phyloP scores from a whole-genome alignment of 2,329 filamentous ascomycete species.

The Bipolaris bicolor region DNA sequence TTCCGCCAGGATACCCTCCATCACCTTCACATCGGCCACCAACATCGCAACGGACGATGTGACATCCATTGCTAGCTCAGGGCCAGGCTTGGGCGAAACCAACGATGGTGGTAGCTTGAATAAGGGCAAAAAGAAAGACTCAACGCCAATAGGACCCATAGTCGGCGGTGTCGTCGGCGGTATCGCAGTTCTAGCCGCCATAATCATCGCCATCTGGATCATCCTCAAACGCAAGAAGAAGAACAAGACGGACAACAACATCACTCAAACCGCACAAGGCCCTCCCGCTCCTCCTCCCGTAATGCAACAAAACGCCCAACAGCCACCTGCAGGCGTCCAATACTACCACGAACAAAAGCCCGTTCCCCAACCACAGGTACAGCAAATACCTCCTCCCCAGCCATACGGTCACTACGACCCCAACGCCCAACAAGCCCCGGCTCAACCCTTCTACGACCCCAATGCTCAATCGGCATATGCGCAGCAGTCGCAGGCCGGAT shows the following conservation, averaged over 20 bases:
- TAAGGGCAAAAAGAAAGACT: neutral
- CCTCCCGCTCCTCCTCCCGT: neutral
- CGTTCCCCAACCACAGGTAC: slow-evolving; percentile 8
- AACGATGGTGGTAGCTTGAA: neutral
- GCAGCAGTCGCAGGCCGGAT: slow-evolving; percentile 3
- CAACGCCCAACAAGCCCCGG: slow-evolving; percentile 5
- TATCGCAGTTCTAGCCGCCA: slow-evolving; percentile 19
- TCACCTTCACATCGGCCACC: slow-evolving; percentile 4
- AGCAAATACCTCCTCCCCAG: slow-evolving; percentile 13
- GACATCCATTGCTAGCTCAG: neutral
- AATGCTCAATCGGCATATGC: slow-evolving; percentile 12
- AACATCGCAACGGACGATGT: neutral
- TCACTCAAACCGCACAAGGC: neutral
- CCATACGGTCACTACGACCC: slow-evolving; percentile 10
- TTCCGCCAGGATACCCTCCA: neutral
- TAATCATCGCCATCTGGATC: slow-evolving; percentile 21
- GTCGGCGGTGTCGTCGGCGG: slow-evolving; percentile 30
- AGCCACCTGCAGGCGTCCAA: slow-evolving; percentile 4
- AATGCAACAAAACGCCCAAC: neutral
- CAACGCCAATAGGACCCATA: slow-evolving; percentile 24
- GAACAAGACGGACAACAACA: slow-evolving; percentile 3
- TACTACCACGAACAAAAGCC: slow-evolving; percentile 17
- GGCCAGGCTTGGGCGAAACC: neutral
- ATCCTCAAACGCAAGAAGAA: slow-evolving; percentile 17
- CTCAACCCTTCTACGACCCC: slow-evolving; percentile 12